A percentile compares a stretch with the other conserved stretches of the same genome.
Evolutionary conservation across 176 grass and related monocot species (phyloP).

Genomic region (Alopecurus myosuroides): DNA sequence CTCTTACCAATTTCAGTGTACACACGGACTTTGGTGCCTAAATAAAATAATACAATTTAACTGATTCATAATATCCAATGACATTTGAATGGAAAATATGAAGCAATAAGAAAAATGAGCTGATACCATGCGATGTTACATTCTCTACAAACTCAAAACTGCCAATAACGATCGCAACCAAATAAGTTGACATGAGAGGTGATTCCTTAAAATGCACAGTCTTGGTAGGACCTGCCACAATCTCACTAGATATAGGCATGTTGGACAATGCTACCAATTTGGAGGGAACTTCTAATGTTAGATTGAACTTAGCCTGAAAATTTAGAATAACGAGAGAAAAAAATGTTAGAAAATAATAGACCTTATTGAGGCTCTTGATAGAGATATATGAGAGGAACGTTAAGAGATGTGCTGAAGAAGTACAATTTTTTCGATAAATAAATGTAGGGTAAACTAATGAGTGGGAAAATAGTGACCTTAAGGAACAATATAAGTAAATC

Average conservation of each 20-base stretch:
- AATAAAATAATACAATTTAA: not conserved
- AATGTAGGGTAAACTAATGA: no score
- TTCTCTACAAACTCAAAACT: conserved; percentile 40
- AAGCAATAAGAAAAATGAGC: not conserved
- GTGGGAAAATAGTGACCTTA: no score
- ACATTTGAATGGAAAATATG: not conserved
- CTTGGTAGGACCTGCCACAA: conserved; percentile 17
- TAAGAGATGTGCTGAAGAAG: no score
- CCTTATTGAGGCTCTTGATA: no score
- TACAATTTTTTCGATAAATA: no score
- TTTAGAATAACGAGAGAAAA: not conserved
- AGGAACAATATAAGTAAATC: no score
- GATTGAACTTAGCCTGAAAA: conserved; percentile 50
- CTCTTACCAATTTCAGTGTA: not conserved
- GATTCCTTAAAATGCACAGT: conserved; percentile 43
- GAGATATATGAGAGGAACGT: no score
- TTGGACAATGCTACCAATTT: conserved; percentile 48
- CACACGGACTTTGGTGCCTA: not conserved
- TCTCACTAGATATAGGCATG: conserved; percentile 43
- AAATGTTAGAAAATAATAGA: no score
- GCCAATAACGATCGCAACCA: conserved; percentile 53
- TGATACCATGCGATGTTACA: conserved; percentile 27
- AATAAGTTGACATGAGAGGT: conserved; percentile 67
- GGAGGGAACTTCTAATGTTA: conserved; percentile 41
- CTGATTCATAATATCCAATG: not conserved